A percentile compares a stretch with the other conserved stretches of the same genome.
Evolutionary conservation across 768 basidiomycete genomes (phyloP).

Genomic region (Rhizopogon vesiculosus): DNA sequence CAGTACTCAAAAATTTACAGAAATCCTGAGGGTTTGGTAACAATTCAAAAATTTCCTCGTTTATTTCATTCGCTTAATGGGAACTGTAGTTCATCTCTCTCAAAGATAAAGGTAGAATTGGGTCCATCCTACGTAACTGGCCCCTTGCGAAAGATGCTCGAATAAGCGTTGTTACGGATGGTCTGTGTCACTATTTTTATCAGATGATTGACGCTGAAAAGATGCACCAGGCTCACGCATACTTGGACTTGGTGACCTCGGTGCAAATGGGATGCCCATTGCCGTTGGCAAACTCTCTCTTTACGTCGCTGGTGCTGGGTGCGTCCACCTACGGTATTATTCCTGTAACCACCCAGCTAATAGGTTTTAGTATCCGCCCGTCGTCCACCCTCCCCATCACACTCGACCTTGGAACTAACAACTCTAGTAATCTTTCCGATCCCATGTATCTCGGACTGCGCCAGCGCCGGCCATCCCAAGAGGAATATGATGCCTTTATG

Average conservation of each 20-base stretch:
- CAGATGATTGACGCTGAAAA: background rate
- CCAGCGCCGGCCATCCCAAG: conserved; percentile 57
- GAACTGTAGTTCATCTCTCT: conserved; percentile 63
- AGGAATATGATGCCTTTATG: conserved; percentile 78
- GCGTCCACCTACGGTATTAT: conserved; percentile 14
- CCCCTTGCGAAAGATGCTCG: conserved; percentile 70
- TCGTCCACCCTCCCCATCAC: conserved; percentile 77
- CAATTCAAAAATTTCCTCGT: conserved; percentile 6
- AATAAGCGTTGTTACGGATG: conserved; percentile 91
- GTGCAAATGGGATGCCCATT: conserved; percentile 84
- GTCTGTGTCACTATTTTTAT: conserved; percentile 28
- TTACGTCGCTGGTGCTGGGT: conserved; percentile 90
- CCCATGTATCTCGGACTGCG: conserved; percentile 87
- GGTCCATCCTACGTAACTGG: conserved; percentile 67
- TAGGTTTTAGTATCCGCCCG: conserved; percentile 57
- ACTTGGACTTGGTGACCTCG: conserved; percentile 82
- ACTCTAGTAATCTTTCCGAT: conserved; percentile 70
- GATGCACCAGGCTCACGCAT: conserved; percentile 68
- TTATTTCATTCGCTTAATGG: conserved; percentile 9
- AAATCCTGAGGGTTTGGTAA: conserved; percentile 67
- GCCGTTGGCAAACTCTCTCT: conserved; percentile 90
- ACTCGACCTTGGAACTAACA: conserved; percentile 90
- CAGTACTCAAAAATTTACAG: conserved; percentile 79
- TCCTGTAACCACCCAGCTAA: background rate
- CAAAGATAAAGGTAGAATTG: conserved; percentile 79